Evolutionary conservation across 352 stramenopile species (phyloP).

Genomic region (Globisporangium lucens): DNA sequence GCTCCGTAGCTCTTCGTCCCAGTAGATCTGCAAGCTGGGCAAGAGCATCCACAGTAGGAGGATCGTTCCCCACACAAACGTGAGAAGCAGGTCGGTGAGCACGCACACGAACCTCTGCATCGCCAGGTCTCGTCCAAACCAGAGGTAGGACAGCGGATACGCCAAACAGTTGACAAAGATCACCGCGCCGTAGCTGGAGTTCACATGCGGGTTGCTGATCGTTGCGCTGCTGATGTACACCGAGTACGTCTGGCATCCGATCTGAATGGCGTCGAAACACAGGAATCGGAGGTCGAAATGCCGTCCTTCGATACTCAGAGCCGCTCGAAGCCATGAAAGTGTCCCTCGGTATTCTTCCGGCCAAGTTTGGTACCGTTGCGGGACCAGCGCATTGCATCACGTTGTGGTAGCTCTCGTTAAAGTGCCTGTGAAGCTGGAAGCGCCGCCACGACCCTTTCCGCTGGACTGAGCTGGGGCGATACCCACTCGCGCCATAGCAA

Average conservation of each 20-base stretch:
- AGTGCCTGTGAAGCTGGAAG: not conserved
- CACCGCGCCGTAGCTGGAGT: not conserved
- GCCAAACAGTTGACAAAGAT: slow-evolving; percentile 1
- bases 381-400: not conserved
- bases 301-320: not conserved
- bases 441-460: not conserved
- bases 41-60: not conserved
- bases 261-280: not conserved
- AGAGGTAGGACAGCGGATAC: not conserved
- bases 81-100: not conserved
- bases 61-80: slow-evolving; percentile 8
- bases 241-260: not conserved
- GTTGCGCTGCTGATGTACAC: not conserved
- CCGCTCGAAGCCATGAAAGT: not conserved
- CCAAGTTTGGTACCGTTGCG: not conserved
- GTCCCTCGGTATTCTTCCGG: not conserved
- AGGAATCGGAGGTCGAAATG: slow-evolving; percentile 1
- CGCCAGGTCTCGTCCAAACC: slow-evolving; percentile 1
- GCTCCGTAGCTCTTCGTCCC: not conserved
- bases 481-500: not conserved
- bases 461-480: not conserved
- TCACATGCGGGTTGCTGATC: slow-evolving; percentile 4
- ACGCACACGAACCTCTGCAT: not conserved
- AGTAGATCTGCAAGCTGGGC: not conserved
- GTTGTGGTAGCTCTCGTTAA: not conserved